Evolutionary conservation across 176 grass and related monocot species (phyloP).

Genomic region (Thalia dealbata): DNA sequence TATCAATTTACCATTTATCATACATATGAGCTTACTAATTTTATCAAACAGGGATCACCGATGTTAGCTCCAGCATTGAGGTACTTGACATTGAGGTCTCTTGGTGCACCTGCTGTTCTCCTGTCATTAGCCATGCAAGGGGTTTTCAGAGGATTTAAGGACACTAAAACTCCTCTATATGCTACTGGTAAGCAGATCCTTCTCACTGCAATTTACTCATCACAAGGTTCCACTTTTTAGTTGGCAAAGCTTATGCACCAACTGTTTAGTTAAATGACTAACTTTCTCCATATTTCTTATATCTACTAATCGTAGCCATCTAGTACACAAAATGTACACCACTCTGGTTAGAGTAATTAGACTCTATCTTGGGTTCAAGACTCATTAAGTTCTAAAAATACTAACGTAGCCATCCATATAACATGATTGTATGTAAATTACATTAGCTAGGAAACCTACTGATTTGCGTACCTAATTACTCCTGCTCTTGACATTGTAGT

Average conservation of each 20-base stretch:
- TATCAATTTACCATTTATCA: too few relatives aligned
- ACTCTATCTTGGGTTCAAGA: too few relatives aligned
- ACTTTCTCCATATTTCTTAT: neutral
- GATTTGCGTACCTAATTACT: neutral
- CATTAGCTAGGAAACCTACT: neutral
- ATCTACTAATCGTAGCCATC: too few relatives aligned
- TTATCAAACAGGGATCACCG: constrained; percentile 40
- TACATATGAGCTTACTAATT: neutral
- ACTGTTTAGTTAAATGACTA: neutral
- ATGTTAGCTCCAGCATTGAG: constrained; percentile 76
- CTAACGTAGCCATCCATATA: neutral
- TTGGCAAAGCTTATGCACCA: neutral
- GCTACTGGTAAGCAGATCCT: constrained; percentile 50
- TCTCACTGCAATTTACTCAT: neutral
- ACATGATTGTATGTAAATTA: neutral
- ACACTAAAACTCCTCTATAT: constrained; percentile 80
- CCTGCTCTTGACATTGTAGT: constrained; percentile 33
- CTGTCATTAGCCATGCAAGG: constrained; percentile 96
- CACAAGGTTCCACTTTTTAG: neutral
- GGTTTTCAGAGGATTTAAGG: constrained; percentile 89
- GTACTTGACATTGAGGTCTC: constrained; percentile 77
- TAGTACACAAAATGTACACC: too few relatives aligned
- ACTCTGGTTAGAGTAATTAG: too few relatives aligned
- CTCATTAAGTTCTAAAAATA: too few relatives aligned
- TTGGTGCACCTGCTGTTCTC: constrained; percentile 85